Percentiles rank a stretch among this genome's conserved stretches.
phyloP scores from a whole-genome alignment of 148 eudicot genomes.

The Arbutus unedo region DNA sequence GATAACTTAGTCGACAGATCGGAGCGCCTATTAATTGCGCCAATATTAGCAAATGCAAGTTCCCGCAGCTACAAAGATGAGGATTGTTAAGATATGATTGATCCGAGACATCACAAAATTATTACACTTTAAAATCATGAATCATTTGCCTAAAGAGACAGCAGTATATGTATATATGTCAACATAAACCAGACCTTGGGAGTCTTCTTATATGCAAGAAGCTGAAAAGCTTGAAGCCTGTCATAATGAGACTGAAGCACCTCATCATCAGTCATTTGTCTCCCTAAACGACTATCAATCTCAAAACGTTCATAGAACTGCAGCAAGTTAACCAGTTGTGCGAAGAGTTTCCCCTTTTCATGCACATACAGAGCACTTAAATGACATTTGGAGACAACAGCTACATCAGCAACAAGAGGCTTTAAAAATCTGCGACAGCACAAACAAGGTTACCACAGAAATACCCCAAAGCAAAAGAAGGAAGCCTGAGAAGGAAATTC shows the following conservation, averaged over 20 bases:
- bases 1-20: conserved; percentile 89
- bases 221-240: conserved; percentile 87
- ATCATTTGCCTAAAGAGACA: not conserved
- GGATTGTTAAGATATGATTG: not conserved
- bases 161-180: not conserved
- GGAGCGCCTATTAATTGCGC: conserved; percentile 73
- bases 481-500: not conserved
- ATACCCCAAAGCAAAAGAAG: not conserved
- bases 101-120: not conserved
- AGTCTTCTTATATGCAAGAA: conserved; percentile 77
- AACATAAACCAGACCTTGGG: conserved; percentile 61
- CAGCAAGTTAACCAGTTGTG: conserved; percentile 92
- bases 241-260: conserved; percentile 93
- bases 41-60: conserved; percentile 85
- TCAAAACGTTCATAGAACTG: conserved; percentile 93
- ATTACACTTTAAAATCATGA: not conserved
- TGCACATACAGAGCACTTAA: conserved; percentile 82
- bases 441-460: not conserved
- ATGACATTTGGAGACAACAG: conserved; percentile 96
- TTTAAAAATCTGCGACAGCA: conserved; percentile 58
- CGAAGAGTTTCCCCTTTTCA: conserved; percentile 83
- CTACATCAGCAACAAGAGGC: conserved; percentile 95
- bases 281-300: conserved; percentile 81
- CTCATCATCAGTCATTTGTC: conserved; percentile 92
- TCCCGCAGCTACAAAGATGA: conserved; percentile 61